Evolutionary conservation across 441 rosid species (phyloP), one percentile per base, ranked within the genome.

Genomic region (Codiaeum variegatum): DNA sequence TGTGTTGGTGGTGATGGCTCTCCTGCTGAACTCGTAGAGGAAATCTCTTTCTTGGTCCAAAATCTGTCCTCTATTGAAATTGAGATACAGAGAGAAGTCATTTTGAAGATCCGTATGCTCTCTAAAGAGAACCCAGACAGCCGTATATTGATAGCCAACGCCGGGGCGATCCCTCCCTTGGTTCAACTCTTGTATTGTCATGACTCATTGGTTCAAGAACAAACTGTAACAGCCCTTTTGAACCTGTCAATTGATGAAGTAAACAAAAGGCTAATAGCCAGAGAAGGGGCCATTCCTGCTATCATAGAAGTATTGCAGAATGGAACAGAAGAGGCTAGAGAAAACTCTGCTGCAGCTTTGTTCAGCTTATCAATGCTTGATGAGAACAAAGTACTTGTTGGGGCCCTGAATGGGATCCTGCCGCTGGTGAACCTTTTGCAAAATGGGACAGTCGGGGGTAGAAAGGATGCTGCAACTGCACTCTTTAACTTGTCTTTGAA

Each of bases 261-360:
- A n/a, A 88, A 88, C 84, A 88, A 88, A 72, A 75, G 84, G 69
- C 62, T 73, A 12, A 85, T 88, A 69, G 88, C 88, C 6, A 72
- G 83, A 56, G 86, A 84, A 80, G 90, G 89, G 13, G 89, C 90
- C 0, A 77, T 88, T 77, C 87, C 89, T 8, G 75, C 83, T 38
- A 84, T 88, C 42, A 79, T 88, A 12, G 85, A 84, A 40, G 78
- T 86, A 49, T 54, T 88, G 68, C 81, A 74, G 51, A 84, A 75
- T 5, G 92, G 90, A 62, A 86, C 85, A 4, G 75, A 71, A 36
- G 84, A 84, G 60, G 92, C 85, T 5, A 79, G 86, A 62, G 89
- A 88, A 67, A 88, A 88, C 69, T 81, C 92, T n/a, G 92, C 92
- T 15, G 92, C 92, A 6, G 81, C 92, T 56, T 78, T 88, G 34